A percentile compares a stretch with the other conserved stretches of the same genome.
Conservation (phyloP, 345 rosid genomes). For the Aegle marmelos region DNA sequence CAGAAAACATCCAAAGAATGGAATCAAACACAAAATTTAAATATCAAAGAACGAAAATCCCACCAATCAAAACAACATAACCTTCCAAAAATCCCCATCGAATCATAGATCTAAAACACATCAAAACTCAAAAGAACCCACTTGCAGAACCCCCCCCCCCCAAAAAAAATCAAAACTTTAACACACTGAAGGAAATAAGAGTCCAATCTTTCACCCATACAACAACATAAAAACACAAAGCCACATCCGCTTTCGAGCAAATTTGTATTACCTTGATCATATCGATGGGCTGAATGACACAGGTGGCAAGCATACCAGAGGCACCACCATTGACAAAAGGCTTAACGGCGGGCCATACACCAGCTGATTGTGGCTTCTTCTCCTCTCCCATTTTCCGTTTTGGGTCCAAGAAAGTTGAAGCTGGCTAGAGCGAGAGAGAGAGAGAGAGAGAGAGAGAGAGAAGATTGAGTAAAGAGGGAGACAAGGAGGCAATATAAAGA, state of each 20-base stretch:
- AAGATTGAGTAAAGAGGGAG: background rate
- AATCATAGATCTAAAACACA: conserved; percentile 41
- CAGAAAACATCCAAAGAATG: background rate
- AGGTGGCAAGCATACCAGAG: conserved; percentile 98
- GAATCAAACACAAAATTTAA: background rate
- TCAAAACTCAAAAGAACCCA: conserved; percentile 7
- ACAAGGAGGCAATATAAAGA: background rate
- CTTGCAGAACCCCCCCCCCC: background rate
- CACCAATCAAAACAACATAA: background rate
- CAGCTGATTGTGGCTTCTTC: conserved; percentile 56
- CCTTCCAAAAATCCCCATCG: background rate
- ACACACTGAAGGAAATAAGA: background rate
- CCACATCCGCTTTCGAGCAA: background rate
- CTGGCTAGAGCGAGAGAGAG: background rate
- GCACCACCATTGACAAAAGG: conserved; percentile 96
- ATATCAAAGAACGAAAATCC: background rate
- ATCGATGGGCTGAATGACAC: conserved; percentile 96
- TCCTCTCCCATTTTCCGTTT: conserved; percentile 50
- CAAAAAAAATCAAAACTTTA: background rate
- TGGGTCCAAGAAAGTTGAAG: conserved; percentile 13
- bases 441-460: background rate
- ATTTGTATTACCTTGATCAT: conserved; percentile 74
- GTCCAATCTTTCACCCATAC: background rate
- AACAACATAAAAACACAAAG: background rate
- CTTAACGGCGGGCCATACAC: conserved; percentile 82